A percentile compares a stretch with the other conserved stretches of the same genome.
Conservation (phyloP, 1,284 basidiomycete species). For the Leccinum variabile region DNA sequence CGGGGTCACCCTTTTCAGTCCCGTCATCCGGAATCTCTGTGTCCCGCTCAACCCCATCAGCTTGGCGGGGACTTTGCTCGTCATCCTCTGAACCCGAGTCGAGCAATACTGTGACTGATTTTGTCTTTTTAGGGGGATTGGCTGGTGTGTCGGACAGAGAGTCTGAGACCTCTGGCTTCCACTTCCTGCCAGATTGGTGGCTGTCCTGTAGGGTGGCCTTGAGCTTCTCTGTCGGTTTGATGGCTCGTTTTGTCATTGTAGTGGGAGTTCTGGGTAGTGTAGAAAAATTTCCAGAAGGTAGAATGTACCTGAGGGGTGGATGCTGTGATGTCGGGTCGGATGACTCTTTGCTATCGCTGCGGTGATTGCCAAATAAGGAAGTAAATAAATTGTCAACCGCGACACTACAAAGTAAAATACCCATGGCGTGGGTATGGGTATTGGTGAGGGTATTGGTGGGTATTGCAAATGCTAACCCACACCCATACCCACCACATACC, state of each 20-base stretch:
- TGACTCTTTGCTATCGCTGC: not conserved
- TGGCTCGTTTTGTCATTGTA: too few species aligned
- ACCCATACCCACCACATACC: not conserved
- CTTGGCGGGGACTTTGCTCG: not conserved
- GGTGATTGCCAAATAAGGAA: not conserved
- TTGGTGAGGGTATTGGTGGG: not conserved
- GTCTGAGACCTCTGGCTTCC: too few species aligned
- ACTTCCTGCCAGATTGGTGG: too few species aligned
- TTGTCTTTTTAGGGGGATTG: not conserved
- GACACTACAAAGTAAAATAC: not conserved
- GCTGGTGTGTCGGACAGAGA: not conserved
- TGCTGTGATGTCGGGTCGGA: too few species aligned
- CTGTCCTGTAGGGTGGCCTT: too few species aligned
- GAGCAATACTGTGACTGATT: not conserved
- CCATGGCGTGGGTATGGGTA: not conserved
- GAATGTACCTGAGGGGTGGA: too few species aligned
- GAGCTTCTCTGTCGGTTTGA: too few species aligned
- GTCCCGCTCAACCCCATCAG: not conserved
- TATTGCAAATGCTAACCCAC: not conserved
- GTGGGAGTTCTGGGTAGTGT: too few species aligned
- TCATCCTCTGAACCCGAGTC: not conserved
- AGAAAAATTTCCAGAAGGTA: too few species aligned
- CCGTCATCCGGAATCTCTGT: not conserved
- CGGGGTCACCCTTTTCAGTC: not conserved
- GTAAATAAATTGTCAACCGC: not conserved